Evolutionary conservation across 768 basidiomycete species (phyloP), one percentile per base, ranked within the genome.

Genomic region (Lyophyllum shimeji): DNA sequence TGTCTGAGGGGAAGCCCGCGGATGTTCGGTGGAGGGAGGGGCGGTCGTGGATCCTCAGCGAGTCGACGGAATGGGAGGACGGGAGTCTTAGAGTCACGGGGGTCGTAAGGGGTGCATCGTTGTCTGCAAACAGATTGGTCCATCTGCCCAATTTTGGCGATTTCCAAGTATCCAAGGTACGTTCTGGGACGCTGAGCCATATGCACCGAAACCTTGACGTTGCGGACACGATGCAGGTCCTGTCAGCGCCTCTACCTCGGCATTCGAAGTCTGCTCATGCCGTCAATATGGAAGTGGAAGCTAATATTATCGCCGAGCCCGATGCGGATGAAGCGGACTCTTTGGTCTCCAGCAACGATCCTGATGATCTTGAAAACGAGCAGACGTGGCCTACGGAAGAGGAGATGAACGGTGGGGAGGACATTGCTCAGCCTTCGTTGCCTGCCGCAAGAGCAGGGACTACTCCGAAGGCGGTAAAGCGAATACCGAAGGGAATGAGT

Each of bases 351-450:
- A 87, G 82, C 48, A 95, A 96, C 68, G 85, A 90, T 21, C 91
- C 89, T 3, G 95, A 98, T 64, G 87, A 92, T 54, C 80, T 97
- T 71, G 84, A 81, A 33, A 97, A 96, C 67, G 96, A 99, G 65
- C 96, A 99, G 70, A 99, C 96, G 0, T 98, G 96, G 95, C 96
- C 96, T 0, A 96, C 94, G 0, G 94, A 98, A 68, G 96, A 98
- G 65, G 96, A 98, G 69, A 92, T 98, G 87, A 76, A 75, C 20
- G 80, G 71, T 6, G 72, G 60, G 3, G 68, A 59, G 3, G 60
- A 66, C 25, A 52, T 56, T 11, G 60, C 62, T n/a, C 68, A 75
- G 40, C 62, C 68, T 15, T 64, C 69, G 2, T 66, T 90, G 15
- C 86, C 90, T 1, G 87, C 89, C 59, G 90, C 90, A 0, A 68